phyloP scores from a whole-genome alignment of 208 protist genomes.

The Porcisia hertigi region DNA sequence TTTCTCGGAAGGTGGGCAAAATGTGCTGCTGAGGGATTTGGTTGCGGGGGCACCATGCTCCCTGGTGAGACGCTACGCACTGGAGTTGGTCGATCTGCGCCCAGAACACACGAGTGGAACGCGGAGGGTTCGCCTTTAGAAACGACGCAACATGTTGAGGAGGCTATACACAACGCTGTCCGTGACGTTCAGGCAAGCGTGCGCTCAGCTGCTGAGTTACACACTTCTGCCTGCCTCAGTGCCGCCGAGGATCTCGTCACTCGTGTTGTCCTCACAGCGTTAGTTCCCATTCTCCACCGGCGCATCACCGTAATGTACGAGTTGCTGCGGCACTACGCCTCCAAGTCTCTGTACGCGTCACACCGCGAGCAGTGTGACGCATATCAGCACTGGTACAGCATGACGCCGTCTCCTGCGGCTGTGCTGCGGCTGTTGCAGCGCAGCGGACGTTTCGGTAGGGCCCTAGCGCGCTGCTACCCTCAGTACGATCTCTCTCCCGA shows the following conservation, averaged over 20 bases:
- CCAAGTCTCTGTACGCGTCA: slow-evolving; percentile 41
- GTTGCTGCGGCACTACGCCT: slow-evolving; percentile 59
- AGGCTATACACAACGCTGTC: not conserved
- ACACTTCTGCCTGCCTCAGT: slow-evolving; percentile 16
- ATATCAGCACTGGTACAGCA: slow-evolving; percentile 64
- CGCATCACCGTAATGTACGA: slow-evolving; percentile 77
- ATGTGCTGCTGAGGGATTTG: not conserved
- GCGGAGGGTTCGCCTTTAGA: not conserved
- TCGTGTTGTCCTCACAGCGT: slow-evolving; percentile 40
- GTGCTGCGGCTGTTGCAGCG: slow-evolving; percentile 64
- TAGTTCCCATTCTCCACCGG: slow-evolving; percentile 56
- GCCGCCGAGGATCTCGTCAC: slow-evolving; percentile 37
- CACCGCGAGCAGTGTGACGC: slow-evolving; percentile 40
- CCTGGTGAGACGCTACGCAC: not conserved
- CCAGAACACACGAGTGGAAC: not conserved
- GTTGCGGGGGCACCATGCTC: not conserved
- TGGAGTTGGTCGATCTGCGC: not conserved
- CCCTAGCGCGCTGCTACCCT: slow-evolving; percentile 40
- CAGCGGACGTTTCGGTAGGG: slow-evolving; percentile 36
- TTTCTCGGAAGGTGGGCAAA: slow-evolving; percentile 8
- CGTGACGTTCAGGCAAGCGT: slow-evolving; percentile 8
- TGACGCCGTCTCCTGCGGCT: slow-evolving; percentile 48
- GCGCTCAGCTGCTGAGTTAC: slow-evolving; percentile 10
- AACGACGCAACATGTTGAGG: not conserved
- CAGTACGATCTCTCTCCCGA: slow-evolving; percentile 12